Evolutionary conservation across 352 stramenopile species (phyloP).

Genomic region (Phytopythium aichiense): DNA sequence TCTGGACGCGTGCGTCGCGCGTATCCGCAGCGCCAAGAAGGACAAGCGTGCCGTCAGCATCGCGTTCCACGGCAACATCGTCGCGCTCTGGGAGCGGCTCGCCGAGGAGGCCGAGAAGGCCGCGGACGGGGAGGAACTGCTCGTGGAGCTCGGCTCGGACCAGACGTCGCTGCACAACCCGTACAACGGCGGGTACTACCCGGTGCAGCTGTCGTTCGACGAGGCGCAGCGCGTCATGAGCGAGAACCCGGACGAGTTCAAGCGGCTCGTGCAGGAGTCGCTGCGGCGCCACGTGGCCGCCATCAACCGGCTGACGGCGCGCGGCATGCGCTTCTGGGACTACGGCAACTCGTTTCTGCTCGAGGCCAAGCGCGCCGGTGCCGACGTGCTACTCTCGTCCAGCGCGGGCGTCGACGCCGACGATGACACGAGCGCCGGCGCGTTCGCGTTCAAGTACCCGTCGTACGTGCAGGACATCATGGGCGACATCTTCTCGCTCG

Average conservation of each 20-base stretch:
- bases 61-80: slow-evolving; percentile 84
- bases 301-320: slow-evolving; percentile 72
- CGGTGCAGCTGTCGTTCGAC: slow-evolving; percentile 77
- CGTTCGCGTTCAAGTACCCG: slow-evolving; percentile 81
- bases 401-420: slow-evolving; percentile 30
- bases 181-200: slow-evolving; percentile 89
- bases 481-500: slow-evolving; percentile 89
- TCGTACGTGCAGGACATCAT: slow-evolving; percentile 91
- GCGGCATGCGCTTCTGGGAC: slow-evolving; percentile 89
- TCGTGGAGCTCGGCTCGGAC: slow-evolving; percentile 85
- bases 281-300: slow-evolving; percentile 73
- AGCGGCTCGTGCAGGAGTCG: slow-evolving; percentile 72
- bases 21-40: slow-evolving; percentile 49
- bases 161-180: slow-evolving; percentile 90
- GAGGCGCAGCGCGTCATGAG: slow-evolving; percentile 82
- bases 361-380: slow-evolving; percentile 76
- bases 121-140: slow-evolving; percentile 38
- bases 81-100: slow-evolving; percentile 83
- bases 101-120: slow-evolving; percentile 66
- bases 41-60: slow-evolving; percentile 73
- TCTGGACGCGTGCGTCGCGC: slow-evolving; percentile 59
- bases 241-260: slow-evolving; percentile 68
- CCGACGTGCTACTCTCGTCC: slow-evolving; percentile 47
- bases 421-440: slow-evolving; percentile 59
- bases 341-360: slow-evolving; percentile 90